Evolutionary conservation across 208 protist genomes (phyloP).

Genomic region (Phytomonas francai): DNA sequence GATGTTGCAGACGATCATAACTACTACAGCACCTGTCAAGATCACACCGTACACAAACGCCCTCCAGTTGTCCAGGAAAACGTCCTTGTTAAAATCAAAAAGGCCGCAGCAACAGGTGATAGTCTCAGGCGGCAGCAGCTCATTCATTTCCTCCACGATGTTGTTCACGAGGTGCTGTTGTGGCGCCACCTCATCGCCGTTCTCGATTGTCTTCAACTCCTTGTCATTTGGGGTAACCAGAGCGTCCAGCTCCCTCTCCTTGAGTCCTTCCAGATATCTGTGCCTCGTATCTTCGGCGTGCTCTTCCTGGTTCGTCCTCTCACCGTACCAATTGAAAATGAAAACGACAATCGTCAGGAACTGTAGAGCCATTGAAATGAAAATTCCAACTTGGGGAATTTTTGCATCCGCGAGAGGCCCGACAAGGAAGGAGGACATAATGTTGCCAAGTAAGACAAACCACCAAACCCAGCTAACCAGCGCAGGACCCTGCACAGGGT

Average conservation of each 20-base stretch:
- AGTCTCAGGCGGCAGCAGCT: constrained; percentile 9
- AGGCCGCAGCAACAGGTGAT: constrained; percentile 26
- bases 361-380: constrained; percentile 40
- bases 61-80: constrained; percentile 36
- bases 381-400: constrained; percentile 37
- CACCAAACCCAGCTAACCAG: constrained; percentile 79
- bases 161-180: constrained; percentile 3
- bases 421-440: constrained; percentile 37
- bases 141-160: not conserved
- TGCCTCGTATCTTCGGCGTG: constrained; percentile 30
- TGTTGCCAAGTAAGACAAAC: constrained; percentile 39
- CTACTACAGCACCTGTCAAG: constrained; percentile 35
- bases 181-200: constrained; percentile 7
- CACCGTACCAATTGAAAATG: constrained; percentile 65
- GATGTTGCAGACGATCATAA: constrained; percentile 36
- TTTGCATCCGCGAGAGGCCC: constrained; percentile 47
- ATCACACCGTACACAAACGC: constrained; percentile 41
- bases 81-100: constrained; percentile 59
- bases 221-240: constrained; percentile 2
- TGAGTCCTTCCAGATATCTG: constrained; percentile 19
- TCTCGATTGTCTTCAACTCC: not conserved
- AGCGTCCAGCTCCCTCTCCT: constrained; percentile 20
- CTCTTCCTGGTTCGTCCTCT: constrained; percentile 48
- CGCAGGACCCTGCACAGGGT: constrained; percentile 30
- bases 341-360: constrained; percentile 46